Conservation (phyloP, 306 rosid genomes). For the Albizia julibrissin region DNA sequence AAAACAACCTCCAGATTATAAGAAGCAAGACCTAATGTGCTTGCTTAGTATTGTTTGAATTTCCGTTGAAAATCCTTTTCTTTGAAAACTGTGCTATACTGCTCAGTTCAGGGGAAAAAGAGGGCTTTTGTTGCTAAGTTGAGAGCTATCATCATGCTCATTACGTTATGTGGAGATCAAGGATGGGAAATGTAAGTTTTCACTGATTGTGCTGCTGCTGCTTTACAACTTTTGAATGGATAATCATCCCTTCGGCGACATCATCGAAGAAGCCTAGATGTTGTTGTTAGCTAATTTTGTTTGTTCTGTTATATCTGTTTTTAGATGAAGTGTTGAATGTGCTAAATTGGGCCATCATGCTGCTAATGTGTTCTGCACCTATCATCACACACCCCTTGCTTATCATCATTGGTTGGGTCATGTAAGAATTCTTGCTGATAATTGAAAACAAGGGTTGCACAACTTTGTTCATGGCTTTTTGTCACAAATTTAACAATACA, state of each 20-base stretch:
- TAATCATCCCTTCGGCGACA: no score
- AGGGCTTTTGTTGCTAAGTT: no score
- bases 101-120: no score
- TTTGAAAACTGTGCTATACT: no score
- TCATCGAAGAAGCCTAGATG: no score
- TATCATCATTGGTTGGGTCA: background rate
- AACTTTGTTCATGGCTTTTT: background rate
- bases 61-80: no score
- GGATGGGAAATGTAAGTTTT: no score
- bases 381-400: background rate
- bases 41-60: background rate
- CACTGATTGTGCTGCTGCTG: no score
- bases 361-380: background rate
- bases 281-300: background rate
- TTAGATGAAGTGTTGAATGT: background rate
- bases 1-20: background rate
- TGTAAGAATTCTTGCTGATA: background rate
- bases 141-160: no score
- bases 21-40: background rate
- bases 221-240: no score
- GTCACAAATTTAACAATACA: background rate
- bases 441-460: background rate
- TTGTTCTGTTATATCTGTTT: background rate
- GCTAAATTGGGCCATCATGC: background rate
- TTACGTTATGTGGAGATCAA: no score